Evolutionary conservation across 345 rosid genomes (phyloP), one percentile per base, ranked within the genome.

Genomic region (Hypericum perforatum): DNA sequence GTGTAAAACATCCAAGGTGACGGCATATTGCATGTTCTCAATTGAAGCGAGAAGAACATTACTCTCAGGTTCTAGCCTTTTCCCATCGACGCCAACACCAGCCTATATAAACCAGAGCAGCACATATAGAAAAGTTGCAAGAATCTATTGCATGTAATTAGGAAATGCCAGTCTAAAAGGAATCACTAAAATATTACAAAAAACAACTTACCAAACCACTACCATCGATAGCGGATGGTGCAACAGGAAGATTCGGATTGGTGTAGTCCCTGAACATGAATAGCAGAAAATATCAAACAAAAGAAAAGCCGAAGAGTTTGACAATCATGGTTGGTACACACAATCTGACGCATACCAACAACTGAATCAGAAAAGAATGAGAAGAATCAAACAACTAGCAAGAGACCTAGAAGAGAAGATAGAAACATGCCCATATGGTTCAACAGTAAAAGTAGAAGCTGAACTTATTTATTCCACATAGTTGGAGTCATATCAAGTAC

Each of bases 11-110:
- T 94, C 97, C 79, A 94, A 78, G 46, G 99, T 86, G 68, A 94
- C 96, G 56, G 94, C 95, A 74, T 94, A 89, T 64, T 89, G 99
- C 99, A 94, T 94, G 70, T 94, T 94, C 78, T 94, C 99, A 29
- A 94, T 94, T 41, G 99, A 94, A 67, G 99, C 99, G 8, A 84
- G 99, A 67, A 89, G 97, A 54, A 94, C 97, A 36, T 94, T 89
- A 66, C 99, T 86, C 77, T 94, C 99, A 43, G 97, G 92, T 65
- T 94, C 99, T 61, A 89, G 72, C 64, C 84, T 94, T 70, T 79
- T 89, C 38, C 99, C 99, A 74, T 94, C 99, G 61, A 81, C 52
- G 62, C 96, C 95, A 63, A 86, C 74, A 54, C 36, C 60, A 52
- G 84, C 40, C 99, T 94, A 78, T 63, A 72, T 61, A 22, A 59